Evolutionary conservation across 2,329 filamentous ascomycete species (phyloP).

Genomic region (Claviceps fusiformis): DNA sequence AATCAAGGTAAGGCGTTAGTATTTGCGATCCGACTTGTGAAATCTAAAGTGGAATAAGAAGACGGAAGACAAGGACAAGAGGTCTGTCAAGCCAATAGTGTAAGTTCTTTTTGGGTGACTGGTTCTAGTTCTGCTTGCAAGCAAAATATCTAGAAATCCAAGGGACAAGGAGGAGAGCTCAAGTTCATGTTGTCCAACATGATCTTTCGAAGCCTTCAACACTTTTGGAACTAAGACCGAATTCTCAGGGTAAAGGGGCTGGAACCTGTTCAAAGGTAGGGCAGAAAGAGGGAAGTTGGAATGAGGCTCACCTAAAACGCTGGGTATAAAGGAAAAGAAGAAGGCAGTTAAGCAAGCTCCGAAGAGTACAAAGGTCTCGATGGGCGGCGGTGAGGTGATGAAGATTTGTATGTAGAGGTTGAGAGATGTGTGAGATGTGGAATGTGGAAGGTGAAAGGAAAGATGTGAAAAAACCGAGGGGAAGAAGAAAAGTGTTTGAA

Average conservation of each 20-base stretch:
- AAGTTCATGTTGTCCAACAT: too few relatives aligned
- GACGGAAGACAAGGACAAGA: too few relatives aligned
- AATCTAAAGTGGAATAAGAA: too few relatives aligned
- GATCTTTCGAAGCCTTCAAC: background rate
- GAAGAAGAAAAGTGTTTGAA: constrained; percentile 12
- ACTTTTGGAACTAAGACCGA: background rate
- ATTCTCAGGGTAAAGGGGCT: background rate
- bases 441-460: constrained; percentile 9
- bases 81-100: background rate
- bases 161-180: background rate
- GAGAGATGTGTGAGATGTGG: background rate
- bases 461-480: constrained; percentile 11
- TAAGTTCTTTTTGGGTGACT: background rate
- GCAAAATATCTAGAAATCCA: background rate
- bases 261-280: background rate
- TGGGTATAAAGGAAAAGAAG: constrained; percentile 6
- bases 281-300: background rate
- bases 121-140: background rate
- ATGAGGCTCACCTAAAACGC: constrained; percentile 12
- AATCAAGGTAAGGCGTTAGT: background rate
- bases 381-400: constrained; percentile 5
- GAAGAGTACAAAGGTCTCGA: constrained; percentile 10
- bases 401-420: background rate
- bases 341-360: constrained; percentile 2
- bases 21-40: background rate